Evolutionary conservation across 1,284 basidiomycete genomes (phyloP), one percentile per base, ranked within the genome.

Genomic region (Malassezia caprae): DNA sequence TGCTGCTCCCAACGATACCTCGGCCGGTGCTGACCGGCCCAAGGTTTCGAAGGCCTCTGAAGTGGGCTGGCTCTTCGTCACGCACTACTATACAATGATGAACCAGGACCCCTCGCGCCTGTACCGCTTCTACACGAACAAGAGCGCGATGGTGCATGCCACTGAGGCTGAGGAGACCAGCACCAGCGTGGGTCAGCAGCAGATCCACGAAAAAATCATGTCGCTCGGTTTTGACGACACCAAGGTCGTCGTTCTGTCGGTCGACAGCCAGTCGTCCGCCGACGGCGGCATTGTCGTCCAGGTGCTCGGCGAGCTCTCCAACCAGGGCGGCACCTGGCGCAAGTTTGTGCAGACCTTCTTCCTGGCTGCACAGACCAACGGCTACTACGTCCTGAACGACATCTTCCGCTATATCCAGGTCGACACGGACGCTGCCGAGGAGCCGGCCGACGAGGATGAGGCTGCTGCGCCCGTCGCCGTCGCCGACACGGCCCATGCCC

Each of bases 261-360:
- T 78, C 63, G 77, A 78, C 69, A 67, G 68, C 49, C 77, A 78
- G 63, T 86, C 88, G 42, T 96, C 90, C 42, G 87, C 88, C 55
- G 85, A 86, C 65, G 88, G 88, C 59, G 94, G 94, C 49, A 96
- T 99, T 78, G 86, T 98, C 78, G 90, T 99, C 76, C 91, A 96
- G 78, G 94, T 96, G 75, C 90, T 98, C 68, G 94, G 94, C 65
- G 93, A 98, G 79, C 90, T 98, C 84, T 90, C 87, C 59, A 83
- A 84, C 69, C 82, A 83, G 58, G 85, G 87, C 59, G 77, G 76
- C 23, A 81, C 87, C 3, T 99, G 94, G 94, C 85, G 86, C 72
- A 96, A 96, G 79, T 99, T 99, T 73, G 90, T 90, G 21, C 94
- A 98, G 79, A 96, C 93, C 13, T 98, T 99, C 80, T 98, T 98